Evolutionary conservation across 495 filamentous ascomycete species (phyloP).

Genomic region (Pseudotulostoma volvatum): DNA sequence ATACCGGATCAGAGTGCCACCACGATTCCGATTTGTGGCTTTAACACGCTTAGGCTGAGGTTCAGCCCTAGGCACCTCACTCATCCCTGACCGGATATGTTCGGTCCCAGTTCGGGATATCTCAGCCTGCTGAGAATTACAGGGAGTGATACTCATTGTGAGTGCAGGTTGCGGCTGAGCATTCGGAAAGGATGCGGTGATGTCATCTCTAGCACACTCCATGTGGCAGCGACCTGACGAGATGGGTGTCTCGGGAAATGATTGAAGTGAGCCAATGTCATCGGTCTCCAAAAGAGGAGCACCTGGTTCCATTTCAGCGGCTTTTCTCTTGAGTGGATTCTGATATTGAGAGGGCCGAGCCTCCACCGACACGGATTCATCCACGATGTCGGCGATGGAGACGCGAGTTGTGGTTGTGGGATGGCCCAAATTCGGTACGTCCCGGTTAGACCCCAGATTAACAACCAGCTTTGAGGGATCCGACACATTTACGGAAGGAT

Average conservation of each 20-base stretch:
- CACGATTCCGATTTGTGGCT: slow-evolving; percentile 5
- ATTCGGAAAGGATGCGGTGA: slow-evolving; percentile 9
- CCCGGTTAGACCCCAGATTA: not conserved
- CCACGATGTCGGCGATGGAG: slow-evolving; percentile 7
- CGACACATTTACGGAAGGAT: not conserved
- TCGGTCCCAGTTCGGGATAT: not conserved
- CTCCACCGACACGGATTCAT: slow-evolving; percentile 2
- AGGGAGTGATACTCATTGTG: not conserved
- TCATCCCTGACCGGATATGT: not conserved
- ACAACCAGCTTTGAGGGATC: not conserved
- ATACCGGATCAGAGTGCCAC: slow-evolving; percentile 18
- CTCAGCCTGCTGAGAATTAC: not conserved
- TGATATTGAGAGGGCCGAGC: not conserved
- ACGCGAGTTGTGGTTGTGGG: slow-evolving; percentile 3
- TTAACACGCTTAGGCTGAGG: slow-evolving; percentile 21
- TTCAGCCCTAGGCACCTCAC: slow-evolving; percentile 1
- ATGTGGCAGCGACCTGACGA: not conserved
- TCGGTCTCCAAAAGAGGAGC: not conserved
- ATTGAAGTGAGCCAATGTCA: not conserved
- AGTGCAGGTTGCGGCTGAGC: slow-evolving; percentile 10
- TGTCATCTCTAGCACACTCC: slow-evolving; percentile 1
- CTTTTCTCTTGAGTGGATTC: slow-evolving; percentile 18
- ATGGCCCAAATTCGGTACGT: not conserved
- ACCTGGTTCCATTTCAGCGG: slow-evolving; percentile 16
- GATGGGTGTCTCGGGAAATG: not conserved